Conservation (phyloP, 2,329 filamentous ascomycete species). For the Furcasterigmium furcatum region DNA sequence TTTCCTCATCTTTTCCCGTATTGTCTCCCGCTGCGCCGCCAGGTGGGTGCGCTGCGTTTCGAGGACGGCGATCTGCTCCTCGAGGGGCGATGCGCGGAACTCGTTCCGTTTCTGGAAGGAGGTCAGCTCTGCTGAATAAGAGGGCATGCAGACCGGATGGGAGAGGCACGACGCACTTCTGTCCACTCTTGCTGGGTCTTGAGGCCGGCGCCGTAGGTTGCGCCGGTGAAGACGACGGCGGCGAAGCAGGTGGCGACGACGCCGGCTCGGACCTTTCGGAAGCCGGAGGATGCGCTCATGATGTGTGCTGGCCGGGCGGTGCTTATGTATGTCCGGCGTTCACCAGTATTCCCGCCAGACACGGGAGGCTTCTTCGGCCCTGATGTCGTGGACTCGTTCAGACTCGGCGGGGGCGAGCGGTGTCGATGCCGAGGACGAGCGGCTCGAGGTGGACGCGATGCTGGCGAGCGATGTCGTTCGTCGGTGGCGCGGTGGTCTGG, state of each 20-base stretch:
- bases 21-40: slow-evolving; percentile 29
- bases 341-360: slow-evolving; percentile 23
- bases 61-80: slow-evolving; percentile 42
- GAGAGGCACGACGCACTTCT: slow-evolving; percentile 25
- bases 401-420: not conserved
- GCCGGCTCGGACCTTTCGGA: slow-evolving; percentile 16
- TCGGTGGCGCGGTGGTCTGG: not conserved
- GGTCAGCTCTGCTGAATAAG: not conserved
- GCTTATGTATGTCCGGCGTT: not conserved
- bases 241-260: slow-evolving; percentile 38
- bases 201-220: slow-evolving; percentile 45
- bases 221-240: slow-evolving; percentile 42
- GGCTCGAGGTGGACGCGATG: not conserved
- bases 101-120: slow-evolving; percentile 27
- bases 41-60: slow-evolving; percentile 37
- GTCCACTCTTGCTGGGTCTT: slow-evolving; percentile 45
- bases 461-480: slow-evolving; percentile 2
- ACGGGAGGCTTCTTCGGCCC: slow-evolving; percentile 14
- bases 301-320: not conserved
- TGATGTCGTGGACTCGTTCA: slow-evolving; percentile 13
- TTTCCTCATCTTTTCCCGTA: slow-evolving; percentile 38
- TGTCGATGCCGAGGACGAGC: not conserved
- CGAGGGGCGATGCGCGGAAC: slow-evolving; percentile 33
- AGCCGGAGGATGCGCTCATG: slow-evolving; percentile 13
- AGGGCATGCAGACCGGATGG: not conserved